Base-by-base conservation (phyloP, 345 rosid genomes). In the Theobroma cacao region DNA sequence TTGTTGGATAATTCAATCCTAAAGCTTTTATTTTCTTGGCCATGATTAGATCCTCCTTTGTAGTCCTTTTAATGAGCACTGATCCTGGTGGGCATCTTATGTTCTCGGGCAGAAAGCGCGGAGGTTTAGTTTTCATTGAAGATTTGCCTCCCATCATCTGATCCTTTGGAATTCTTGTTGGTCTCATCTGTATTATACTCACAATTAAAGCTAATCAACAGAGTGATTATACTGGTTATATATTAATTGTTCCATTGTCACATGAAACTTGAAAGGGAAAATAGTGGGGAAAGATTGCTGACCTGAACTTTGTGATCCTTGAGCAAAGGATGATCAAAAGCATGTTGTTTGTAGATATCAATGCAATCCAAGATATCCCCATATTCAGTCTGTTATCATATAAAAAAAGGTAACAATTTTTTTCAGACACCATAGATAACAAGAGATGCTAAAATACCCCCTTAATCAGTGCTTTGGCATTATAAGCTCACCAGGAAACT, bases 301-400 rank as follows among this genome's bases (percentile, higher is more conserved):
- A 70, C 59, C 74, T 70, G 59, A 20, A 70, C 0, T 48, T 48
- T 70, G 40, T 70, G 74, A 48, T 70, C 59, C 74, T 48, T 70
- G 15, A 70, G 74, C 41, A 70, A 48, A 30, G 18, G 74, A 47
- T 82, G 28, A 11, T 2, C 30, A 3, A 66, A 78, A 82, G 83
- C 80, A 79, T 75, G 63, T 31, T 61, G 72, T 45, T 47, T 50
- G 61, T 63, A 26, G 26, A 74, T 63, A 36, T 87, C 83, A 36
- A 85, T 55, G 40, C 87, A 87, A 64, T 84, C 81, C 2, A 64
- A 78, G 61, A 84, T 84, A 7, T 80, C 82, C 17, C 78, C 86
- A 2, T 83, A 20, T 22, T 81, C 76, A 30, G 79, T 83, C 85
- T 83, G 61, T 48, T 53, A n/a, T 13, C 38, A 34, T 13, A 33